Evolutionary conservation across 2,329 filamentous ascomycete species (phyloP).

Genomic region (Chaetothyriales sp.): DNA sequence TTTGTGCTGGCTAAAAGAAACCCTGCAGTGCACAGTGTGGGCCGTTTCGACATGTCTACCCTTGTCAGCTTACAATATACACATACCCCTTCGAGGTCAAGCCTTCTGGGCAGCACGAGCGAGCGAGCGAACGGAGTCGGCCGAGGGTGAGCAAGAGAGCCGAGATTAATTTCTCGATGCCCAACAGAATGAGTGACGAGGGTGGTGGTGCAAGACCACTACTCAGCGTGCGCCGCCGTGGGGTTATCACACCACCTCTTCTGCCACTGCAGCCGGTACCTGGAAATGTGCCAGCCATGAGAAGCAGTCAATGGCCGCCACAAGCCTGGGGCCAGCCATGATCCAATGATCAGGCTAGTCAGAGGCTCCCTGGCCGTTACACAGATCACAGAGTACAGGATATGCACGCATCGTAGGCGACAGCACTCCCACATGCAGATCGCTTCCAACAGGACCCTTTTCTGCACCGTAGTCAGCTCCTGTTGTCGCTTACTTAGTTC

Average conservation of each 20-base stretch:
- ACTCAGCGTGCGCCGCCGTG: neutral
- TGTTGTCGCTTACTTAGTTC: neutral
- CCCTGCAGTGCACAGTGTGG: neutral
- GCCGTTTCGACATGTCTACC: neutral
- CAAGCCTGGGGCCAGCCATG: neutral
- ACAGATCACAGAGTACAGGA: neutral
- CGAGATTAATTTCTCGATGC: neutral
- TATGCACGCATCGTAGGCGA: neutral
- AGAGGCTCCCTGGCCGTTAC: neutral
- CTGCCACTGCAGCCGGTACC: neutral
- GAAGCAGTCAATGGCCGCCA: neutral
- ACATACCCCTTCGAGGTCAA: neutral
- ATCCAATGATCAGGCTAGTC: neutral
- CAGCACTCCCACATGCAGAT: neutral
- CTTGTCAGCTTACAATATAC: neutral
- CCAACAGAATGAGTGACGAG: neutral
- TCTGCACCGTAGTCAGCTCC: neutral
- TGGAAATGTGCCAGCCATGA: neutral
- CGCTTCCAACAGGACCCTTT: neutral
- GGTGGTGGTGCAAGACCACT: neutral
- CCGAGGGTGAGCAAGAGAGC: neutral
- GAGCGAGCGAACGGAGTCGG: too few relatives aligned
- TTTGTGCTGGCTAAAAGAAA: neutral
- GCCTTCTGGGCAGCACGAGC: neutral
- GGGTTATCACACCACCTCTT: neutral